Evolutionary conservation across 2,329 filamentous ascomycete species (phyloP).

Genomic region (Xylariaceae sp.): DNA sequence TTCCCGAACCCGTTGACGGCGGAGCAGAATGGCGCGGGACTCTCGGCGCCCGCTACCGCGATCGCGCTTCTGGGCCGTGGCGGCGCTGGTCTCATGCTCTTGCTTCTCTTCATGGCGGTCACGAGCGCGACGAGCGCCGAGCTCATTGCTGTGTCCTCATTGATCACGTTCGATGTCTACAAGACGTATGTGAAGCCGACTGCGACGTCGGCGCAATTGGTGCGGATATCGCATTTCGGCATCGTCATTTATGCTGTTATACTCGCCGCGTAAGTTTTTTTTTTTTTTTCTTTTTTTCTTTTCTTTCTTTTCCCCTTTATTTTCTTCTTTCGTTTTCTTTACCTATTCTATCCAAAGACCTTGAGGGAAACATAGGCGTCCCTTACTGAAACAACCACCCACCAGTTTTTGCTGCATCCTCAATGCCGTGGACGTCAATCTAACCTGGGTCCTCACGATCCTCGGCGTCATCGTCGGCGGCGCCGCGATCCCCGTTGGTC

Average conservation of each 20-base stretch:
- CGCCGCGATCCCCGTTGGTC: slow-evolving; percentile 40
- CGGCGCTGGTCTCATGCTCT: slow-evolving; percentile 40
- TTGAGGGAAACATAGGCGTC: no score
- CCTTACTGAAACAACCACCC: neutral
- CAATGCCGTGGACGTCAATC: slow-evolving; percentile 40
- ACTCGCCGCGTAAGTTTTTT: slow-evolving; percentile 30
- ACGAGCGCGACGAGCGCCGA: slow-evolving; percentile 48
- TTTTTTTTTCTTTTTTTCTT: neutral
- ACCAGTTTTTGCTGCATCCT: slow-evolving; percentile 39
- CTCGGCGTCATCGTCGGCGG: slow-evolving; percentile 45
- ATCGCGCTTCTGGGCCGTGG: slow-evolving; percentile 41
- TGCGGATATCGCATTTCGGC: slow-evolving; percentile 38
- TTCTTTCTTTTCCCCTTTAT: neutral
- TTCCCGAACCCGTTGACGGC: slow-evolving; percentile 37
- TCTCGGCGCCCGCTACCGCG: slow-evolving; percentile 36
- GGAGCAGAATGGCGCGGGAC: slow-evolving; percentile 37
- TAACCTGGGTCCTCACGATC: slow-evolving; percentile 45
- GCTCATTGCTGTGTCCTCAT: slow-evolving; percentile 44
- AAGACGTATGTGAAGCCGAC: slow-evolving; percentile 41
- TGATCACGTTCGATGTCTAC: slow-evolving; percentile 46
- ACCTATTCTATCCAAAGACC: no score
- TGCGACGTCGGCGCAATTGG: slow-evolving; percentile 36
- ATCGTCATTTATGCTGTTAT: slow-evolving; percentile 40
- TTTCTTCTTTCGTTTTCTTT: no score
- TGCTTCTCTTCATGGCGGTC: slow-evolving; percentile 52